Evolutionary conservation across 2,329 filamentous ascomycete genomes (phyloP).

Genomic region (Phialophora chinensis): DNA sequence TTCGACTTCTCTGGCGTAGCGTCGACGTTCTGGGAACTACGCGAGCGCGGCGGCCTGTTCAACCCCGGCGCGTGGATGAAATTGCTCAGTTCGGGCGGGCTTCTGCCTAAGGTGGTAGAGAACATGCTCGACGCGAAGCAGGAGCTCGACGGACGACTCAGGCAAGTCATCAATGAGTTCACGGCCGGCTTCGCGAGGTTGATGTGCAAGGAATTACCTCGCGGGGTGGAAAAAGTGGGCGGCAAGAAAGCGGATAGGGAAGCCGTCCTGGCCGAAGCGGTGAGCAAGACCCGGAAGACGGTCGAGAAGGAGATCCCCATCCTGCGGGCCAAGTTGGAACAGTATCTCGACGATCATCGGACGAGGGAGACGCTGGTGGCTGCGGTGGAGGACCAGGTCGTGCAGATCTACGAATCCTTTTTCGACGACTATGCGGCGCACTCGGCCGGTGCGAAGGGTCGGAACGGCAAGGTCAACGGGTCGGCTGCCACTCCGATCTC

Average conservation of each 20-base stretch:
- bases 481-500: slow-evolving; percentile 37
- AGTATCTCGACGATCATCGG: slow-evolving; percentile 68
- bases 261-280: slow-evolving; percentile 49
- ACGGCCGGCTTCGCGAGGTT: slow-evolving; percentile 62
- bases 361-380: slow-evolving; percentile 70
- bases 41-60: slow-evolving; percentile 69
- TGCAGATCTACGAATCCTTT: slow-evolving; percentile 68
- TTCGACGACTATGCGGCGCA: slow-evolving; percentile 57
- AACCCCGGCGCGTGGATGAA: slow-evolving; percentile 68
- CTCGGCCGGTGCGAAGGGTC: slow-evolving; percentile 39
- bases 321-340: slow-evolving; percentile 62
- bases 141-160: slow-evolving; percentile 67
- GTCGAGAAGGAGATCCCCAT: slow-evolving; percentile 65
- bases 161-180: slow-evolving; percentile 70
- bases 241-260: slow-evolving; percentile 45
- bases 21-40: slow-evolving; percentile 70
- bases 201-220: slow-evolving; percentile 58
- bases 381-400: slow-evolving; percentile 68
- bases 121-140: slow-evolving; percentile 75
- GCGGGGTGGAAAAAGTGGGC: slow-evolving; percentile 25
- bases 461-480: slow-evolving; percentile 43
- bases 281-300: slow-evolving; percentile 57
- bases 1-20: slow-evolving; percentile 71
- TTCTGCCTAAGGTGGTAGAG: slow-evolving; percentile 70
- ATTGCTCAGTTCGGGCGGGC: slow-evolving; percentile 59